Conservation (phyloP, 2,329 filamentous ascomycete species). For the Westerdykella aurantiaca region DNA sequence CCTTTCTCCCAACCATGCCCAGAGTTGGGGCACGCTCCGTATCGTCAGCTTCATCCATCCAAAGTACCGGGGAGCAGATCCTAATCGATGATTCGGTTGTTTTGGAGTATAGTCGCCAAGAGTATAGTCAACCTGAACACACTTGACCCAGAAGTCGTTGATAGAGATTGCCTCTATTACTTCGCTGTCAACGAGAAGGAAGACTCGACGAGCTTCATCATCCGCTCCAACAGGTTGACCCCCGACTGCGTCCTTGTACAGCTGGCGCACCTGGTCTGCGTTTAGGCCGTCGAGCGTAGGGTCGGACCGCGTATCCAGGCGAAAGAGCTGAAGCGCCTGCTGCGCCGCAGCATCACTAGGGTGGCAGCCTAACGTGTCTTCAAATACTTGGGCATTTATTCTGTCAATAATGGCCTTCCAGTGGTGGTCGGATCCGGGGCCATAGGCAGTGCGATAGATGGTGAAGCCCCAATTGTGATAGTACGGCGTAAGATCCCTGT, state of each 20-base stretch:
- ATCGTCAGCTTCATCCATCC: neutral
- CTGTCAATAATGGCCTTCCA: conserved; percentile 11
- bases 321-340: conserved; percentile 9
- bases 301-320: conserved; percentile 11
- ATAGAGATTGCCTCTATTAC: conserved; percentile 1
- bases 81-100: no score
- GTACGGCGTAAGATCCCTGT: neutral
- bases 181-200: conserved; percentile 9
- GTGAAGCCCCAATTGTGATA: conserved; percentile 9
- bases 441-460: conserved; percentile 13
- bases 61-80: neutral
- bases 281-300: conserved; percentile 6
- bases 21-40: neutral
- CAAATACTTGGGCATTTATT: conserved; percentile 1
- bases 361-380: neutral
- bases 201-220: conserved; percentile 3
- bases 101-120: neutral
- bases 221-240: conserved; percentile 9
- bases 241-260: conserved; percentile 9
- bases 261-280: conserved; percentile 10
- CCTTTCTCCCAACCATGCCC: neutral
- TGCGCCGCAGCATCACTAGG: conserved; percentile 6
- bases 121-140: conserved; percentile 6
- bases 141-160: conserved; percentile 5
- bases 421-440: conserved; percentile 9